phyloP scores from a whole-genome alignment of 768 basidiomycete species.

The Lentinula sp. region DNA sequence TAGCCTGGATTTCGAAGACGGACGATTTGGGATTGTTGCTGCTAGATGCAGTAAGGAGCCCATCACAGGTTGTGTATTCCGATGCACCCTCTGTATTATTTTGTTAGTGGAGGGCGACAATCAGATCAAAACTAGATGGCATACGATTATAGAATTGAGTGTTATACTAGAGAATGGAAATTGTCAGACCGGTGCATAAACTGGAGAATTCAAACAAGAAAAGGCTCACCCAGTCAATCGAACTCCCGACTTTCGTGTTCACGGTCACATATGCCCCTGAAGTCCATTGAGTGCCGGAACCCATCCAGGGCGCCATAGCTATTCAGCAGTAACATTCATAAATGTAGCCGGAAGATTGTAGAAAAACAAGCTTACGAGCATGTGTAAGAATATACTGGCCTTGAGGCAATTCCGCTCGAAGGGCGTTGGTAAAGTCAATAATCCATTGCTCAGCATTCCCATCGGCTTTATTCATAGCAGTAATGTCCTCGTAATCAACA shows the following conservation, averaged over 20 bases:
- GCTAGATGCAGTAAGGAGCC: conserved; percentile 54
- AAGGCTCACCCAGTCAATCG: conserved; percentile 55
- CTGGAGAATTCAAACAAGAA: conserved; percentile 11
- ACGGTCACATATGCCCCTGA: conserved; percentile 54
- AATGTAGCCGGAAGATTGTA: background rate
- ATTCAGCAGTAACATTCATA: background rate
- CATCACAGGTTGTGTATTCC: conserved; percentile 60
- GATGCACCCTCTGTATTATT: conserved; percentile 42
- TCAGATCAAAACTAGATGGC: conserved; percentile 8
- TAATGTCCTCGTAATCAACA: conserved; percentile 42
- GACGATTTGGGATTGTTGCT: conserved; percentile 56
- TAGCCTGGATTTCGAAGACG: conserved; percentile 51
- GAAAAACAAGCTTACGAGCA: conserved; percentile 35
- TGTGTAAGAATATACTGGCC: conserved; percentile 48
- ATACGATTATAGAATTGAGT: conserved; percentile 39
- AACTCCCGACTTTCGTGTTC: conserved; percentile 43
- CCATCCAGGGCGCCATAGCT: conserved; percentile 42
- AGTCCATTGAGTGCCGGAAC: conserved; percentile 34
- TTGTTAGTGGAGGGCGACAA: background rate
- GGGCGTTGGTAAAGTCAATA: conserved; percentile 44
- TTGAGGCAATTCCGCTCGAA: conserved; percentile 41
- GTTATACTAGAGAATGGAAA: conserved; percentile 14
- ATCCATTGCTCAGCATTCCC: conserved; percentile 55
- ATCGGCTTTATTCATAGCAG: too few species aligned
- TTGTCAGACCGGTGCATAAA: background rate